Conservation (phyloP, 306 rosid species). For the Glycyrrhiza uralensis region DNA sequence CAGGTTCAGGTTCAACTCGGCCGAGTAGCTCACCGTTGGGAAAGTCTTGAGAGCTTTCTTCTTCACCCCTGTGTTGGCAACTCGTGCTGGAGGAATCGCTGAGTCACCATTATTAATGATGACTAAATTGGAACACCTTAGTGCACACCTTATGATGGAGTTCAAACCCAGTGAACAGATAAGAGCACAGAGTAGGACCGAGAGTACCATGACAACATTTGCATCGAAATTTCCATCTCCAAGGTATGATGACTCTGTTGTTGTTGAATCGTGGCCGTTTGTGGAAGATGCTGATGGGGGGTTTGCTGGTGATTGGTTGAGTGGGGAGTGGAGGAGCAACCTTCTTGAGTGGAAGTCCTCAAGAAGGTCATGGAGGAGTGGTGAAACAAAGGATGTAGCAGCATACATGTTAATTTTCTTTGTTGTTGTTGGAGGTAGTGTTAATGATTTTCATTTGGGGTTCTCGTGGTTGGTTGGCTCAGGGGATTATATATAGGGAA, state of each 20-base stretch:
- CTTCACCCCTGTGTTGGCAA: slow-evolving; percentile 59
- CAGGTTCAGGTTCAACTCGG: slow-evolving; percentile 43
- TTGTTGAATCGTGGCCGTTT: background rate
- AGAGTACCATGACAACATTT: slow-evolving; percentile 91
- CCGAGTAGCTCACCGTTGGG: slow-evolving; percentile 49
- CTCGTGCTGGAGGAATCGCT: background rate
- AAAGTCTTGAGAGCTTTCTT: slow-evolving; percentile 77
- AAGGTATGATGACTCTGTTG: slow-evolving; percentile 25
- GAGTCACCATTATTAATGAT: slow-evolving; percentile 15
- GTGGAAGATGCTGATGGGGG: slow-evolving; percentile 38
- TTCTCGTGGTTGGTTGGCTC: slow-evolving; percentile 18
- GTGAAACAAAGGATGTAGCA: slow-evolving; percentile 33
- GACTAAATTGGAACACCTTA: slow-evolving; percentile 60
- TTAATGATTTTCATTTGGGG: slow-evolving; percentile 3
- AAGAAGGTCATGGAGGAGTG: slow-evolving; percentile 30
- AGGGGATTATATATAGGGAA: slow-evolving; percentile 34
- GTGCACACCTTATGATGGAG: slow-evolving; percentile 75
- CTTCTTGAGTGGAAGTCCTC: slow-evolving; percentile 58
- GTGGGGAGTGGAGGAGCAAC: slow-evolving; percentile 48
- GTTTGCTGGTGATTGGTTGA: slow-evolving; percentile 35
- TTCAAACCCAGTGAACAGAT: slow-evolving; percentile 82
- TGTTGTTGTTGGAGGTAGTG: background rate
- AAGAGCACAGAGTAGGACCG: slow-evolving; percentile 80
- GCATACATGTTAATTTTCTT: slow-evolving; percentile 41
- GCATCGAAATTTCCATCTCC: slow-evolving; percentile 68